Evolutionary conservation across 176 grass and related monocot species (phyloP).

Genomic region (Calamus simplicifolius): DNA sequence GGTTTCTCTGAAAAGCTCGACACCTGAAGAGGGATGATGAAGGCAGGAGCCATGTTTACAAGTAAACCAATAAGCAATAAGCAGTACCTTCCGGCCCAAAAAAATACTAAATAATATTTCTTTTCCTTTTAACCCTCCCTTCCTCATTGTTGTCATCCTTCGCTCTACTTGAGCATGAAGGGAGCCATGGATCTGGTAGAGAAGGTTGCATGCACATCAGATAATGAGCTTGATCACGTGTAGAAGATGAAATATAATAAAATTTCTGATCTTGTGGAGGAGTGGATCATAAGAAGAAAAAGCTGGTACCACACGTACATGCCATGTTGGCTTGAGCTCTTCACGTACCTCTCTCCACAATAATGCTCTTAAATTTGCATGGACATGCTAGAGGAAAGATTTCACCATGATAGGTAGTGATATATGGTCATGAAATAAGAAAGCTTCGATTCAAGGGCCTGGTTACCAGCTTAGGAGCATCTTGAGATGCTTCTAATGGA

Average conservation of each 20-base stretch:
- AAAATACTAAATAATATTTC: slow-evolving; percentile 1
- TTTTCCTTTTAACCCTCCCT: slow-evolving; percentile 29
- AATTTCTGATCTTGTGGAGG: neutral
- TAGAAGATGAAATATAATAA: neutral
- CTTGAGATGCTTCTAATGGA: slow-evolving; percentile 27
- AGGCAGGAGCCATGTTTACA: neutral
- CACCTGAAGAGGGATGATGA: slow-evolving; percentile 15
- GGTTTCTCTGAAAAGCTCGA: slow-evolving; percentile 21
- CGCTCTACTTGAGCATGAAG: neutral
- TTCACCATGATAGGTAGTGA: neutral
- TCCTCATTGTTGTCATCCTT: neutral
- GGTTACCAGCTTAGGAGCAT: slow-evolving; percentile 34
- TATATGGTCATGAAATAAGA: neutral
- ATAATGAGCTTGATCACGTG: neutral
- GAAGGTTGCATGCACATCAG: neutral
- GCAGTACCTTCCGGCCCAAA: too few species aligned
- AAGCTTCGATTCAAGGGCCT: neutral
- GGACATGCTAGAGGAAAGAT: slow-evolving; percentile 5
- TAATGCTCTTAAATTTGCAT: slow-evolving; percentile 4
- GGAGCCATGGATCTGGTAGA: slow-evolving; percentile 13
- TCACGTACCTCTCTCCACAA: slow-evolving; percentile 4
- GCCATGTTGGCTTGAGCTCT: slow-evolving; percentile 2
- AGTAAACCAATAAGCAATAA: too few species aligned
- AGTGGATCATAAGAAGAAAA: neutral
- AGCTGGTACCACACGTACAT: slow-evolving; percentile 2